phyloP scores from a whole-genome alignment of 768 basidiomycete species.

The Porphyrellus cyaneotinctus region DNA sequence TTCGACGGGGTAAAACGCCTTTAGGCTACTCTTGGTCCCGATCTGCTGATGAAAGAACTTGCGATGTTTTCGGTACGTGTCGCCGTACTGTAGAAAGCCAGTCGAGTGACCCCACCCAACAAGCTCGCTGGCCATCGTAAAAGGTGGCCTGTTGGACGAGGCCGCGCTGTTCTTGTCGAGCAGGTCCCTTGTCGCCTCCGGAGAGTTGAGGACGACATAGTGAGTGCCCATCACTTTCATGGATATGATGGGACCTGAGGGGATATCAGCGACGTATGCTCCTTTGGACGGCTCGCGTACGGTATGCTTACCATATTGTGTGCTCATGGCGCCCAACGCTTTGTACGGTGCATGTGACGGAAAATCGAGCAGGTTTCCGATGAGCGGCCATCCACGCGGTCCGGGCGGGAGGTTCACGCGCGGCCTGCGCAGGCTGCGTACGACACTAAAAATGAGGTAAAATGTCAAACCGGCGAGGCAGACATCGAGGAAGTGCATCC shows the following conservation, averaged over 20 bases:
- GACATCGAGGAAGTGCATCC: background rate
- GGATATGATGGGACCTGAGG: background rate
- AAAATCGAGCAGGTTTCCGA: constrained; percentile 56
- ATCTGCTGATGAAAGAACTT: constrained; percentile 8
- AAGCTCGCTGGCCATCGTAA: constrained; percentile 22
- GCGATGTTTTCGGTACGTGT: constrained; percentile 5
- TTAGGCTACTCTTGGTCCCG: constrained; percentile 2
- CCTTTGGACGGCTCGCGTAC: background rate
- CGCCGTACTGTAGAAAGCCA: constrained; percentile 7
- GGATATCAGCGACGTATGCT: background rate
- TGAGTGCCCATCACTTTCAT: constrained; percentile 36
- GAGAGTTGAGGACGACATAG: constrained; percentile 46
- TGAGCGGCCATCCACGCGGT: constrained; percentile 30
- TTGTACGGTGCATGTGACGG: constrained; percentile 48
- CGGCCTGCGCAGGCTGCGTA: background rate
- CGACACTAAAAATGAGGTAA: background rate
- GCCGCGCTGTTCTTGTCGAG: constrained; percentile 11
- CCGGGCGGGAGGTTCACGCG: constrained; percentile 6
- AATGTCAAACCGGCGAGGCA: constrained; percentile 13
- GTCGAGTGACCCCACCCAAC: constrained; percentile 6
- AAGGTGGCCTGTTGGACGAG: constrained; percentile 4
- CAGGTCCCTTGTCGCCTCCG: constrained; percentile 27
- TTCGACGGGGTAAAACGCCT: constrained; percentile 2
- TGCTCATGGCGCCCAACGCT: constrained; percentile 38
- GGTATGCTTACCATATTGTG: constrained; percentile 42